These are phyloP conservation scores for Sclerotinia nivalis DNA, from an alignment of 2,329 filamentous ascomycete species.

Conservation along the genomic window DNA sequence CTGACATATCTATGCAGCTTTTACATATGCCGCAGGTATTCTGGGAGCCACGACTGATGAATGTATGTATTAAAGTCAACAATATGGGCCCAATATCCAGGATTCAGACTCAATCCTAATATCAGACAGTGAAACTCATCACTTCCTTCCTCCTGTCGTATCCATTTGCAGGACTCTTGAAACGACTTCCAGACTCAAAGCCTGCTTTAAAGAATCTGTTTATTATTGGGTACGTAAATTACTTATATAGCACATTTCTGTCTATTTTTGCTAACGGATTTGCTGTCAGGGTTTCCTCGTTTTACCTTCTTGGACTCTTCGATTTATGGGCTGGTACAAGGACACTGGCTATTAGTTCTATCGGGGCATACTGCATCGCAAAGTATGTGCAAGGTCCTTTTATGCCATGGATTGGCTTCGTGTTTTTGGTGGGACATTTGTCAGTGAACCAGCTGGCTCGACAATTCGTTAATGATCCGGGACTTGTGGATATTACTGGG, in stretches of 20 bases:
- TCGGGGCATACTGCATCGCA: constrained; percentile 79
- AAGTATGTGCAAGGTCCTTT: constrained; percentile 81
- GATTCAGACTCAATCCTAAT: constrained; percentile 24
- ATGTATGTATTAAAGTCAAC: constrained; percentile 46
- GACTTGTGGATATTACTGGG: constrained; percentile 81
- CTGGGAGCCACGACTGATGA: constrained; percentile 67
- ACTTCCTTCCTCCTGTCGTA: constrained; percentile 90
- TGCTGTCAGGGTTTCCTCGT: constrained; percentile 66
- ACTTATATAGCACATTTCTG: constrained; percentile 1
- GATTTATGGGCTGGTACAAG: constrained; percentile 84
- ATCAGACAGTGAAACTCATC: constrained; percentile 80
- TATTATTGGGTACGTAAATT: constrained; percentile 65
- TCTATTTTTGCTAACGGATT: constrained; percentile 24
- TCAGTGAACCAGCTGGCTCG: constrained; percentile 84
- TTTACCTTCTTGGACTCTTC: constrained; percentile 92
- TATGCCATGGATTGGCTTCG: constrained; percentile 97
- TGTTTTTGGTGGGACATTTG: constrained; percentile 95
- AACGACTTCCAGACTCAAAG: constrained; percentile 82
- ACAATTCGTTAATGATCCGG: constrained; percentile 67
- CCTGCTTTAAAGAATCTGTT: constrained; percentile 88
- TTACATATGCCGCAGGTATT: constrained; percentile 56
- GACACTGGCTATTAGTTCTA: constrained; percentile 77
- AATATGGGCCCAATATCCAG: neutral
- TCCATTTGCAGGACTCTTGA: constrained; percentile 83
- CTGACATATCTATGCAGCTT: constrained; percentile 51